phyloP scores from a whole-genome alignment of 2,329 filamentous ascomycete species.

The Aspergillus sclerotialis region DNA sequence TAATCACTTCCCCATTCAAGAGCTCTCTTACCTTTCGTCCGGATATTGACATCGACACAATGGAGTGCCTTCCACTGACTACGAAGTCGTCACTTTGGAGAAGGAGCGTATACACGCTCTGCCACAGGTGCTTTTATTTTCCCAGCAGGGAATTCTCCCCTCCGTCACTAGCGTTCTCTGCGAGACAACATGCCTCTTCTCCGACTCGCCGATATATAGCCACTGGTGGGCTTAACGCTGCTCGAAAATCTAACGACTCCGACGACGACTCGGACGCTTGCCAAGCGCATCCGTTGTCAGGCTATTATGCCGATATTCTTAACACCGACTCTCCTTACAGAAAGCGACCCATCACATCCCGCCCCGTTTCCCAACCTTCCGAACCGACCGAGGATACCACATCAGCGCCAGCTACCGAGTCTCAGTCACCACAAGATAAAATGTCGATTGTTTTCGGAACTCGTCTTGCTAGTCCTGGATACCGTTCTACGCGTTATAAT shows the following conservation, averaged over 20 bases:
- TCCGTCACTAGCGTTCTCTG: slow-evolving; percentile 2
- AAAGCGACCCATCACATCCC: slow-evolving; percentile 12
- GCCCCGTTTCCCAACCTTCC: slow-evolving; percentile 7
- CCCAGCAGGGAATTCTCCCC: not conserved
- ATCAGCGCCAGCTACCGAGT: slow-evolving; percentile 11
- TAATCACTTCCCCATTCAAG: slow-evolving; percentile 14
- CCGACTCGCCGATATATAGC: slow-evolving; percentile 14
- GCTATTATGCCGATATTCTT: slow-evolving; percentile 40
- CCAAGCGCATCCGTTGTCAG: slow-evolving; percentile 36
- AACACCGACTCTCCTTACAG: slow-evolving; percentile 20
- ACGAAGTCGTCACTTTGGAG: slow-evolving; percentile 13
- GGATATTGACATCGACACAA: slow-evolving; percentile 8
- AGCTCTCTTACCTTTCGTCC: slow-evolving; percentile 4
- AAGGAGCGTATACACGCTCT: slow-evolving; percentile 1
- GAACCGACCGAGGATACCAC: slow-evolving; percentile 12
- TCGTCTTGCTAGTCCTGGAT: slow-evolving; percentile 62
- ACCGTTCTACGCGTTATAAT: slow-evolving; percentile 49
- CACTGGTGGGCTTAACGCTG: slow-evolving; percentile 10
- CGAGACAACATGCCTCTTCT: slow-evolving; percentile 13
- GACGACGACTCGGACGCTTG: slow-evolving; percentile 6
- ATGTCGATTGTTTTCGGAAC: slow-evolving; percentile 75
- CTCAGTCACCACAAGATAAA: slow-evolving; percentile 36
- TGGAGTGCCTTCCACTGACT: slow-evolving; percentile 19
- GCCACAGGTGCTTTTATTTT: not conserved
- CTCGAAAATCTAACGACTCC: slow-evolving; percentile 2